Percentiles rank a stretch among this genome's conserved stretches.
These are phyloP conservation scores for Aspergillus funiculosus DNA, from an alignment of 495 filamentous ascomycete species.

Conservation along the genomic window DNA sequence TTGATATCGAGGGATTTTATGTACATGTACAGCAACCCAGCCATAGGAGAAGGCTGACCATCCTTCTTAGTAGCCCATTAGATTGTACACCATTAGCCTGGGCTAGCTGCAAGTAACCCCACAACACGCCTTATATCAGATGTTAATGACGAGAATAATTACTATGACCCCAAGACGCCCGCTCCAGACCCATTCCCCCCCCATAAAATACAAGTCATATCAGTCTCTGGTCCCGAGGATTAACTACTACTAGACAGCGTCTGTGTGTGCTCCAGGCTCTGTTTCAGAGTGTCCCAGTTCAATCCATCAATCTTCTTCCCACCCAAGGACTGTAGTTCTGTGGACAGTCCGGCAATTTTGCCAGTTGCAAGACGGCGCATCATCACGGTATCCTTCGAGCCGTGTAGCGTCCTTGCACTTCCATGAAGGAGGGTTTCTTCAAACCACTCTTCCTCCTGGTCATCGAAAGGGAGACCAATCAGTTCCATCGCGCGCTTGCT, in stretches of 20 bases:
- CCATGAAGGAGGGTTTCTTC: conserved; percentile 56
- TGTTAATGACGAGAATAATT: too few relatives aligned
- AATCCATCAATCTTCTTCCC: conserved; percentile 48
- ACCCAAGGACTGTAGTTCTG: conserved; percentile 37
- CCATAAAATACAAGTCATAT: conserved; percentile 11
- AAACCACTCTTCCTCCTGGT: conserved; percentile 68
- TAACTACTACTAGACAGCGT: conserved; percentile 14
- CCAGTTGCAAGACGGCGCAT: conserved; percentile 60
- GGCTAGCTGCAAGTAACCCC: too few relatives aligned
- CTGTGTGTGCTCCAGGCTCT: conserved; percentile 34
- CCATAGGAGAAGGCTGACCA: too few relatives aligned
- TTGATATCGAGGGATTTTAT: too few relatives aligned
- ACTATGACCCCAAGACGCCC: too few relatives aligned
- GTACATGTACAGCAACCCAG: too few relatives aligned
- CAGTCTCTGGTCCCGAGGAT: conserved; percentile 8
- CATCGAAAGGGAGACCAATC: conserved; percentile 61
- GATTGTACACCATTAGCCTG: too few relatives aligned
- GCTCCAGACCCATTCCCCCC: conserved; percentile 15
- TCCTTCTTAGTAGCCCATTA: too few relatives aligned
- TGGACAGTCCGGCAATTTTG: conserved; percentile 32
- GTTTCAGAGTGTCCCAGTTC: conserved; percentile 47
- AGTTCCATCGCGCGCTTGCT: conserved; percentile 60
- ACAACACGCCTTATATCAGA: too few relatives aligned
- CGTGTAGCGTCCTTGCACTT: conserved; percentile 53
- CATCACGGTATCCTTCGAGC: conserved; percentile 61